A percentile compares a stretch with the other conserved stretches of the same genome.
Conservation (phyloP, 306 rosid species). For the Rosa lucieae region DNA sequence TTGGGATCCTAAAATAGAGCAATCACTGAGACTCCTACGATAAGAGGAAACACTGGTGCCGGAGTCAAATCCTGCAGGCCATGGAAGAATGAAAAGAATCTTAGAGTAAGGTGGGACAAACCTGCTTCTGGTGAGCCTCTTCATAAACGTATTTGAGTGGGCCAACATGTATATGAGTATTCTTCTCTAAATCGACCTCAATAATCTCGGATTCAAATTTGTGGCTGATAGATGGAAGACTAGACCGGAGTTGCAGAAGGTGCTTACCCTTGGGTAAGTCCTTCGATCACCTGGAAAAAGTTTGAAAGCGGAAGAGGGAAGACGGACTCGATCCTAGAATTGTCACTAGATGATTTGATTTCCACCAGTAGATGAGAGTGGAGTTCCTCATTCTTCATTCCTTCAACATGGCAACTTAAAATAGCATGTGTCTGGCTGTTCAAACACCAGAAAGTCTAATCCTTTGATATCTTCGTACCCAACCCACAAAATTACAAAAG, state of each 20-base stretch:
- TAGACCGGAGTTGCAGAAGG: constrained; percentile 75
- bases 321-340: constrained; percentile 54
- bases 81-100: constrained; percentile 18
- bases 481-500: constrained; percentile 53
- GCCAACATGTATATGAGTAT: constrained; percentile 73
- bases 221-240: constrained; percentile 58
- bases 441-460: constrained; percentile 87
- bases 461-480: constrained; percentile 74
- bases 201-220: constrained; percentile 79
- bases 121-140: constrained; percentile 79
- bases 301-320: constrained; percentile 89
- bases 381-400: constrained; percentile 71
- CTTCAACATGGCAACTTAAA: constrained; percentile 90
- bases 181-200: constrained; percentile 80
- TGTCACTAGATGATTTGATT: constrained; percentile 80
- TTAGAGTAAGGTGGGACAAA: constrained; percentile 20
- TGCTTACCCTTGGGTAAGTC: constrained; percentile 80
- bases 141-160: constrained; percentile 70
- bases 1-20: constrained; percentile 72
- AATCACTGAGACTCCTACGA: constrained; percentile 68
- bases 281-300: constrained; percentile 82
- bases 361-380: constrained; percentile 69
- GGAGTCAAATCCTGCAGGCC: constrained; percentile 78
- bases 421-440: constrained; percentile 88
- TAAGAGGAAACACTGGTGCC: constrained; percentile 88